A percentile compares a stretch with the other conserved stretches of the same genome.
phyloP scores from a whole-genome alignment of 768 basidiomycete genomes.

The Trametopsis cervina region DNA sequence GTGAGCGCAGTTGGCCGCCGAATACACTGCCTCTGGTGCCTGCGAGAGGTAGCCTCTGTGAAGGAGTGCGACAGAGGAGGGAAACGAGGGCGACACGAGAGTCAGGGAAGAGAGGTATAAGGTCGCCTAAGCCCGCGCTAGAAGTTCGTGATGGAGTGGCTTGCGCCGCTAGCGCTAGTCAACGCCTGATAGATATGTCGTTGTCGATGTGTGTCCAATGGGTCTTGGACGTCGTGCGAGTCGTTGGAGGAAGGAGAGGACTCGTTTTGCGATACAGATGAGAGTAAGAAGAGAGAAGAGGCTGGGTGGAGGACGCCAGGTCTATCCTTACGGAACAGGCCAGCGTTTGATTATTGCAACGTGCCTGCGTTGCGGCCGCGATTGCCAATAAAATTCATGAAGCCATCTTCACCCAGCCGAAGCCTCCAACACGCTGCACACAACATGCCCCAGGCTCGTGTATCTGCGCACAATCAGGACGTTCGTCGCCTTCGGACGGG shows the following conservation, averaged over 20 bases:
- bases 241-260: neutral
- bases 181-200: constrained; percentile 2
- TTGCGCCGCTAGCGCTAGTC: constrained; percentile 9
- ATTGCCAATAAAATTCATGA: constrained; percentile 7
- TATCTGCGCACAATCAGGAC: constrained; percentile 13
- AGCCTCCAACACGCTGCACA: too few species aligned
- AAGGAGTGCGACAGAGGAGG: neutral
- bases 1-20: constrained; percentile 12
- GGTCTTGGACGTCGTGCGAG: neutral
- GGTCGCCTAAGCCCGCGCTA: constrained; percentile 2
- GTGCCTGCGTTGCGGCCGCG: constrained; percentile 50
- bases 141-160: constrained; percentile 9
- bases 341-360: constrained; percentile 74
- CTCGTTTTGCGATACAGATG: neutral
- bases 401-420: constrained; percentile 6
- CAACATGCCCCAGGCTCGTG: constrained; percentile 19
- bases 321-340: constrained; percentile 36
- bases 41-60: neutral
- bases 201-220: constrained; percentile 3
- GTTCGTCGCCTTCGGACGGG: neutral
- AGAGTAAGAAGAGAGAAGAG: constrained; percentile 34
- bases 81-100: neutral
- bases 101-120: constrained; percentile 1
- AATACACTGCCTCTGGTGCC: neutral
- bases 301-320: constrained; percentile 46